phyloP scores from a whole-genome alignment of 192 early-diverging fungal genomes.

The Chytriomyces sp. region DNA sequence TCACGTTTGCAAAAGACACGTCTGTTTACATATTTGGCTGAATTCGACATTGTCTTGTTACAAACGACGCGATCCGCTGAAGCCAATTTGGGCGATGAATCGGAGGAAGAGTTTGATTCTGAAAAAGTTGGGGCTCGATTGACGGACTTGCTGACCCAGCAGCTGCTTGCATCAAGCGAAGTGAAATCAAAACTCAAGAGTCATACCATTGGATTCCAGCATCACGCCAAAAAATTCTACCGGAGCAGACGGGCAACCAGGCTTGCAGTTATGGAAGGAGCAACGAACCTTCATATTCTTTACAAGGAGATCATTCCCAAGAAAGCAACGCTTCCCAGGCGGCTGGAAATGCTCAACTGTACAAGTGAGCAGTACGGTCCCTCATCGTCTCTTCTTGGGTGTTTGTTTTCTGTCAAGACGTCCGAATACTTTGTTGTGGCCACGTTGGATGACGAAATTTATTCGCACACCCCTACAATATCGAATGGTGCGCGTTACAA shows the following conservation, averaged over 20 bases:
- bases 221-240: conserved; percentile 5
- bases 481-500: neutral
- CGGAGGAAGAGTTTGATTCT: conserved; percentile 19
- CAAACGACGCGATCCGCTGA: conserved; percentile 10
- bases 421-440: neutral
- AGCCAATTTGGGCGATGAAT: neutral
- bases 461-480: neutral
- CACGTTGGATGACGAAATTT: conserved; percentile 15
- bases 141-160: neutral
- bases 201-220: conserved; percentile 1
- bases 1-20: neutral
- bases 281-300: conserved; percentile 16
- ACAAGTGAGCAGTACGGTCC: conserved; percentile 7
- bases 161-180: neutral
- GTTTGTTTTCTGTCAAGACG: conserved; percentile 6
- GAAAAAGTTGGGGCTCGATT: neutral
- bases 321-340: neutral
- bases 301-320: conserved; percentile 8
- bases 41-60: conserved; percentile 8
- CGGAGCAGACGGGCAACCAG: neutral
- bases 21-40: conserved; percentile 16
- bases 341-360: conserved; percentile 8
- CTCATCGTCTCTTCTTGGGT: conserved; percentile 12
- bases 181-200: conserved; percentile 17
- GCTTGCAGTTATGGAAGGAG: neutral